Conservation (phyloP, 208 protist genomes). For the Lotmaria passim region DNA sequence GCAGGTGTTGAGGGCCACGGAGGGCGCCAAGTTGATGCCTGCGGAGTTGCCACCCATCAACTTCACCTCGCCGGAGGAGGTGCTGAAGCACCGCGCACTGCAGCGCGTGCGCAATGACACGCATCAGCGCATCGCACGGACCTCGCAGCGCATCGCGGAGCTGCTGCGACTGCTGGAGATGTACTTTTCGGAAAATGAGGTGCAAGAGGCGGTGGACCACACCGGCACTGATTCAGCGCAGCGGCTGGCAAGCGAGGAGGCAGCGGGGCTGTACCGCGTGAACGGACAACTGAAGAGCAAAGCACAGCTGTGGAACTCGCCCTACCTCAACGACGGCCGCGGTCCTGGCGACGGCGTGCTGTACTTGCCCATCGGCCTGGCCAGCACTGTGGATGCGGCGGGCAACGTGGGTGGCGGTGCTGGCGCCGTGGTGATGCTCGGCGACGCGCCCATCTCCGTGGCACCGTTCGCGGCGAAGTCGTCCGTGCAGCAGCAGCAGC, state of each 20-base stretch:
- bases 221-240: background rate
- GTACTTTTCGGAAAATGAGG: slow-evolving; percentile 6
- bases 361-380: slow-evolving; percentile 26
- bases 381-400: slow-evolving; percentile 4
- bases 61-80: slow-evolving; percentile 18
- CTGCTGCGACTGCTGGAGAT: slow-evolving; percentile 37
- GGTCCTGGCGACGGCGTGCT: slow-evolving; percentile 1
- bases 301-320: slow-evolving; percentile 27
- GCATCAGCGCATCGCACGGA: slow-evolving; percentile 27
- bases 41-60: slow-evolving; percentile 1
- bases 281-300: slow-evolving; percentile 6
- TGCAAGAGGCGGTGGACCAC: slow-evolving; percentile 3
- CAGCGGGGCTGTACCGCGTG: slow-evolving; percentile 7
- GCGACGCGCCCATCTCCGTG: slow-evolving; percentile 21
- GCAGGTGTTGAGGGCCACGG: background rate
- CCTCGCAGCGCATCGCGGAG: slow-evolving; percentile 41
- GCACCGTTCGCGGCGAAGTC: slow-evolving; percentile 6
- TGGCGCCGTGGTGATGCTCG: slow-evolving; percentile 17
- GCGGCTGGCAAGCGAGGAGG: slow-evolving; percentile 6
- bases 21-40: background rate
- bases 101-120: slow-evolving; percentile 15
- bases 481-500: background rate
- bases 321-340: slow-evolving; percentile 30
- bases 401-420: slow-evolving; percentile 21
- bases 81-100: slow-evolving; percentile 23